A percentile compares a stretch with the other conserved stretches of the same genome.
Conservation (phyloP, 805 yeast species). For the Hanseniaspora thailandica region DNA sequence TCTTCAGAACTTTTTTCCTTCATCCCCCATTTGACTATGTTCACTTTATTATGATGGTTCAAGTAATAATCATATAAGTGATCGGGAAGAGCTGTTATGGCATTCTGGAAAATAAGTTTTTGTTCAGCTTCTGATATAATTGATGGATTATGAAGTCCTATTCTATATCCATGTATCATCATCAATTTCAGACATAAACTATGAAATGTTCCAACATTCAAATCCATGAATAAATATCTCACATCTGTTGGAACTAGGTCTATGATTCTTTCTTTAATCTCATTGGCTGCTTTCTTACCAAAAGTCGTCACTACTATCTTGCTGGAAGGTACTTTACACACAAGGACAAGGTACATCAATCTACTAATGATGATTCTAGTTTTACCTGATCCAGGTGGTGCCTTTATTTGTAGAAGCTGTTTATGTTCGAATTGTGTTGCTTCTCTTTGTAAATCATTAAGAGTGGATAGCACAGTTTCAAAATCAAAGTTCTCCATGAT, state of each 20-base stretch:
- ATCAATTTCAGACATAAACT: constrained; percentile 59
- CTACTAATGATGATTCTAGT: constrained; percentile 73
- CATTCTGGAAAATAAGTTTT: constrained; percentile 26
- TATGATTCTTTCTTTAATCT: constrained; percentile 56
- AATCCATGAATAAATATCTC: constrained; percentile 20
- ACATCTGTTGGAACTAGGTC: constrained; percentile 26
- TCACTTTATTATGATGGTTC: constrained; percentile 23
- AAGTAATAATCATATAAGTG: constrained; percentile 27
- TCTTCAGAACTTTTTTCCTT: background rate
- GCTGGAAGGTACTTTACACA: constrained; percentile 44
- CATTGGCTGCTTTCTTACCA: constrained; percentile 84
- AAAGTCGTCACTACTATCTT: constrained; percentile 77
- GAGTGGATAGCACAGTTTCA: background rate
- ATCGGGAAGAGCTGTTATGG: constrained; percentile 29
- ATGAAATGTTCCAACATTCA: constrained; percentile 83
- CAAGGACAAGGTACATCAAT: constrained; percentile 55
- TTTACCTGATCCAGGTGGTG: constrained; percentile 66
- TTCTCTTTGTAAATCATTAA: constrained; percentile 34
- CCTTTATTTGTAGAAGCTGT: constrained; percentile 41
- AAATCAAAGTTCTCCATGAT: background rate
- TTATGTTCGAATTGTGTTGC: constrained; percentile 36
- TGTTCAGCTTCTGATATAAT: constrained; percentile 61
- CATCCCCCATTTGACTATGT: constrained; percentile 21
- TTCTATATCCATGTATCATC: constrained; percentile 39
- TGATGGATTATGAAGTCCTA: constrained; percentile 37